Conservation (phyloP, 1,284 basidiomycete species). For the Marasmius sp. region DNA sequence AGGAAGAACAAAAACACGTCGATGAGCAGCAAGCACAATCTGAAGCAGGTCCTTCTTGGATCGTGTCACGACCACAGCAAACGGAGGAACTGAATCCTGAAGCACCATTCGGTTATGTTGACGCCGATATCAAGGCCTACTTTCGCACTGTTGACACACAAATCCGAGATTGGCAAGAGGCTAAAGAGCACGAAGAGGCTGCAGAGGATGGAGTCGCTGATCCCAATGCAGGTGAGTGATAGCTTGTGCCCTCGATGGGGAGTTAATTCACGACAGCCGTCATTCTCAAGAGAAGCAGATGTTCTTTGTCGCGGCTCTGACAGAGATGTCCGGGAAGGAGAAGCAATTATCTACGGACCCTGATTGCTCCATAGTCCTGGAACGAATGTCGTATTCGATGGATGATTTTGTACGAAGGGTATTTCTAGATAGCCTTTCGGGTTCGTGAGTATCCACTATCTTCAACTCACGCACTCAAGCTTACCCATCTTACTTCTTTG, state of each 20-base stretch:
- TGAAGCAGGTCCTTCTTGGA: slow-evolving; percentile 62
- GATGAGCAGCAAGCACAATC: slow-evolving; percentile 18
- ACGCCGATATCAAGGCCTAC: slow-evolving; percentile 88
- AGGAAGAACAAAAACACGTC: slow-evolving; percentile 3
- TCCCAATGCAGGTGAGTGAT: slow-evolving; percentile 72
- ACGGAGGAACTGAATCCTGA: slow-evolving; percentile 52
- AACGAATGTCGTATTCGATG: slow-evolving; percentile 88
- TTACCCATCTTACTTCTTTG: background rate
- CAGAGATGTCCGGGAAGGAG: slow-evolving; percentile 85
- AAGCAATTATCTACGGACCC: slow-evolving; percentile 88
- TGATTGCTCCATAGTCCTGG: slow-evolving; percentile 85
- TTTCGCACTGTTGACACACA: slow-evolving; percentile 86
- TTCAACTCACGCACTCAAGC: background rate
- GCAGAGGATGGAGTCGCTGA: slow-evolving; percentile 53
- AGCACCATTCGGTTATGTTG: slow-evolving; percentile 85
- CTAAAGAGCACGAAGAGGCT: slow-evolving; percentile 32
- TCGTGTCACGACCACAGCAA: slow-evolving; percentile 41
- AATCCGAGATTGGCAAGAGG: slow-evolving; percentile 79
- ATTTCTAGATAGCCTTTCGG: slow-evolving; percentile 80
- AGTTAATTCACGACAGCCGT: slow-evolving; percentile 5
- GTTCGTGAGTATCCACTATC: slow-evolving; percentile 63
- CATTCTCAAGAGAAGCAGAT: slow-evolving; percentile 66
- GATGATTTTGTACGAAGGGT: slow-evolving; percentile 91
- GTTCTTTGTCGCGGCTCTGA: slow-evolving; percentile 83
- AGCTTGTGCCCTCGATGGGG: background rate